A percentile compares a stretch with the other conserved stretches of the same genome.
Evolutionary conservation across 495 filamentous ascomycete species (phyloP).

Genomic region (Xylaria curta): DNA sequence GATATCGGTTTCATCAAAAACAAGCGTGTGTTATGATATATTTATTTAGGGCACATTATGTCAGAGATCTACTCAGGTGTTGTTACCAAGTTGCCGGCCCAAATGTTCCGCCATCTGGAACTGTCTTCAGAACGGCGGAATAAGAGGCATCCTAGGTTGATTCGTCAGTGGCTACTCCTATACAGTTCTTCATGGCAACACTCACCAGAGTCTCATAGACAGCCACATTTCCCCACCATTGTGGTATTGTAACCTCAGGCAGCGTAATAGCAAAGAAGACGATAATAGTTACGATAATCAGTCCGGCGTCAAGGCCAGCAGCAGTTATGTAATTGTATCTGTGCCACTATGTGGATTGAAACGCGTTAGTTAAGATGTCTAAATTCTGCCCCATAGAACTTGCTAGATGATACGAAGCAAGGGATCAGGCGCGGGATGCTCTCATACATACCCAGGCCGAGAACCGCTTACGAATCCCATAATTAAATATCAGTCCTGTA

Average conservation of each 20-base stretch:
- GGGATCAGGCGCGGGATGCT: background rate
- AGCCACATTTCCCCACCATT: slow-evolving; percentile 58
- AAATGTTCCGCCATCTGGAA: slow-evolving; percentile 44
- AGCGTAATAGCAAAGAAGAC: slow-evolving; percentile 56
- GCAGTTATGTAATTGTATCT: slow-evolving; percentile 70
- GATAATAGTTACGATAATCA: slow-evolving; percentile 52
- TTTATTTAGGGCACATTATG: background rate
- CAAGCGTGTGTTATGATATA: background rate
- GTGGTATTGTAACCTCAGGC: slow-evolving; percentile 46
- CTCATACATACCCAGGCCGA: slow-evolving; percentile 45
- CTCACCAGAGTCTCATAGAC: slow-evolving; percentile 45
- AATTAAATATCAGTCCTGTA: slow-evolving; percentile 64
- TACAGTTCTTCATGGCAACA: background rate
- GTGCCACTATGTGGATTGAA: slow-evolving; percentile 49
- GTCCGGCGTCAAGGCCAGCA: slow-evolving; percentile 57
- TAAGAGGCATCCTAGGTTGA: slow-evolving; percentile 39
- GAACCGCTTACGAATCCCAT: slow-evolving; percentile 55
- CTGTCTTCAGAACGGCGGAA: slow-evolving; percentile 41
- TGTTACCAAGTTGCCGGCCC: slow-evolving; percentile 42
- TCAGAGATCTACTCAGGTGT: background rate
- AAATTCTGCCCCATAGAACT: background rate
- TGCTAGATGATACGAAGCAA: background rate
- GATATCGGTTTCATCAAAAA: too few relatives aligned
- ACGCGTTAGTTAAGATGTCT: background rate
- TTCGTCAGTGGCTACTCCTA: slow-evolving; percentile 24